Base-by-base conservation (phyloP, 177 flowering plant genomes). In the Vitis hybrid region DNA sequence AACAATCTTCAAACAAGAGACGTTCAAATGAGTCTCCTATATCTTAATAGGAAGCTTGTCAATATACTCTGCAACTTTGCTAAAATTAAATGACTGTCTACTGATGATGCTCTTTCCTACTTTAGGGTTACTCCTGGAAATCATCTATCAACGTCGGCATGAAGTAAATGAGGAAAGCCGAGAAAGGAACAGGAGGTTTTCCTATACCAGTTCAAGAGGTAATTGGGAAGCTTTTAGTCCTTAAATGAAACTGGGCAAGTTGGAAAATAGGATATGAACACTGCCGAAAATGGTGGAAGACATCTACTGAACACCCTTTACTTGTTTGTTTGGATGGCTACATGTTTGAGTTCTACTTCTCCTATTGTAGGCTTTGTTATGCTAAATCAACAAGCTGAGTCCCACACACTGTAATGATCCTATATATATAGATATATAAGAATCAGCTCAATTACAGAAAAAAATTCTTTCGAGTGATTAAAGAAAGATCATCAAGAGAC, bases 51-150 rank as follows among this genome's bases (percentile, higher is more conserved):
- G 31, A 28, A 55, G 8, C 4, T 55, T 55, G 9, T 38, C n/a
- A 3, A 19, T 14, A 15, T 7, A 20, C 18, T 11, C 44, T 24
- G 15, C 47, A 7, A 62, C 17, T 13, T 44, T 38, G 47, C 47
- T 38, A 8, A 28, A 28, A 28, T 28, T 28, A 28, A 38, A 38
- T 38, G 9, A n/a, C 38, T 24, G 11, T 15, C 12, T 31, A 62
- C 54, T 44, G 49, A 64, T n/a, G 18, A 17, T 68, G 71, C 11
- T 57, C 24, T 59, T 38, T 68, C 59, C 47, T 58, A 4, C 44
- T 58, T 17, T 54, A 66, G 68, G 59, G 59, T 66, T 52, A 22
- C 59, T 66, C 59, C 59, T 24, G 68, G 57, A 20, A 65, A 65
- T 50, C 67, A 19, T 49, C 8, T 50, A 3, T 65, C 57, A 12